These are phyloP conservation scores for Tubosaeta sp. DNA, from an alignment of 768 basidiomycete species.

Conservation along the genomic window DNA sequence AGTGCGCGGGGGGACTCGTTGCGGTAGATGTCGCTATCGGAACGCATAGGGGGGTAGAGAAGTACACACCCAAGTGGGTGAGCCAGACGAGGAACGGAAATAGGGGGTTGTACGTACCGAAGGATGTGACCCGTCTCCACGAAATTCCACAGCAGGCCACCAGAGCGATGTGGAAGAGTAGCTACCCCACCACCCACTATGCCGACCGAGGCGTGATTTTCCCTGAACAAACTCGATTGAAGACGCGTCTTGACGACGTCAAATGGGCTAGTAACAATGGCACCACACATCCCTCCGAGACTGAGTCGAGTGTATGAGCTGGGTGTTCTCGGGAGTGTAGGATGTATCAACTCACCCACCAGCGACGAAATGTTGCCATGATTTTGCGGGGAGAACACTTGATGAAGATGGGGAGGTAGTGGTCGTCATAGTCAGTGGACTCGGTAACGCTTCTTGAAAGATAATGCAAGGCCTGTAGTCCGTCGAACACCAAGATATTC, in stretches of 20 bases:
- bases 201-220: slow-evolving; percentile 35
- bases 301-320: slow-evolving; percentile 37
- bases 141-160: slow-evolving; percentile 82
- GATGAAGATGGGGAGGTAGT: slow-evolving; percentile 32
- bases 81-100: neutral
- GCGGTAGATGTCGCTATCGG: slow-evolving; percentile 75
- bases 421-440: neutral
- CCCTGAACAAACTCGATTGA: slow-evolving; percentile 81
- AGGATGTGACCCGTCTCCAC: slow-evolving; percentile 92
- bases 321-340: neutral
- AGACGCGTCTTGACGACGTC: slow-evolving; percentile 98
- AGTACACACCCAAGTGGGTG: neutral
- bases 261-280: slow-evolving; percentile 93
- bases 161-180: slow-evolving; percentile 31
- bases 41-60: neutral
- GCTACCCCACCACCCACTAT: slow-evolving; percentile 31
- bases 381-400: slow-evolving; percentile 58
- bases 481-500: neutral
- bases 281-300: slow-evolving; percentile 95
- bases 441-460: slow-evolving; percentile 14
- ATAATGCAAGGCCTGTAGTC: neutral
- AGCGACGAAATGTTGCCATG: slow-evolving; percentile 81
- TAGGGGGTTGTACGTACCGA: slow-evolving; percentile 42
- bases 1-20: slow-evolving; percentile 86
- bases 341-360: slow-evolving; percentile 62